Base-by-base conservation (phyloP, 1,139 yeast genomes). In the Kluyveromyces sp. region DNA sequence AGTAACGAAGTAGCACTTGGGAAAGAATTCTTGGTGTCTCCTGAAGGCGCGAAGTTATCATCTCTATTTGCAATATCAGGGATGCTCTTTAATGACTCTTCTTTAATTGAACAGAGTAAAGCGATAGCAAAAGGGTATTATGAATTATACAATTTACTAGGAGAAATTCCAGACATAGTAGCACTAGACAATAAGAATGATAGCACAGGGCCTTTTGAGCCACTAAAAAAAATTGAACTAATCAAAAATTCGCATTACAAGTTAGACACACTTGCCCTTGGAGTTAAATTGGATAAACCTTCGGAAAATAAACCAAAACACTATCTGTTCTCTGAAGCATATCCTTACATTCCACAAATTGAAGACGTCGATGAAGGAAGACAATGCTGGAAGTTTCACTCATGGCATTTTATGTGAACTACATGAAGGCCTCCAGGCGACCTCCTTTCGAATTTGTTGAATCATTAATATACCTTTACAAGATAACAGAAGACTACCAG, bases 391-490 rank as follows among this genome's bases (percentile, higher is more conserved):
- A 39, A 28, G 34, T 45, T 50, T 4, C 51, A 51, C 3, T 48
- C 68, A 39, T 54, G 60, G 54, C 76, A 7, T 51, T 70, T 6
- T 69, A 67, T 65, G 51, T 64, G 7, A 65, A 70, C 43, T 52
- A 58, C 3, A 58, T 73, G 54, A 80, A 77, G 49, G 71, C 75
- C 34, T 73, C 73, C 47, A 81, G 78, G 57, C 65, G 81, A 45
- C 74, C 85, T 52, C 73, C 90, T 42, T 92, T 95, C 0, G 90
- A 83, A 59, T 79, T 88, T 1, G 80, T 85, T 30, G 94, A 85
- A 60, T 79, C 89, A 0, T 73, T 86, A 29, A 83, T 81, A 63
- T 80, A 81, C 64, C 73, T 84, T 71, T 84, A 81, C 63, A 73
- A 92, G 56, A 68, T 83, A 50, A 84, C 92, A 0, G 92, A 90